Evolutionary conservation across 805 yeast genomes (phyloP), one percentile per base, ranked within the genome.

Genomic region (Ogataea trehalophila): DNA sequence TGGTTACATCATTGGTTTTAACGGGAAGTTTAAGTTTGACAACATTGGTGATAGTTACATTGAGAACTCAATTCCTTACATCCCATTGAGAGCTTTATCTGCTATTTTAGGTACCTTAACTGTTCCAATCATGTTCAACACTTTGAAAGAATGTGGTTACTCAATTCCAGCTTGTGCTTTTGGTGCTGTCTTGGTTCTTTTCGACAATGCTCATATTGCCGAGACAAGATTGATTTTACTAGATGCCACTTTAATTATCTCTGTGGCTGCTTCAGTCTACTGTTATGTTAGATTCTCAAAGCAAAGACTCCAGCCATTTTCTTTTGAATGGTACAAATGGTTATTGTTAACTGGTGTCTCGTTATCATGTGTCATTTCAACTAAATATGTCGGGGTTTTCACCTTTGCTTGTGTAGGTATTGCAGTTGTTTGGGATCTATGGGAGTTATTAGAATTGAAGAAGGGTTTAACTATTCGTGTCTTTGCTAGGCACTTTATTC

Each of bases 371-470:
- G 97, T 94, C 33, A 92, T 94, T 50, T 86, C 96, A 40, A 94
- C 97, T 48, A 94, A 94, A 65, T 91, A 94, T 67, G 97, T 94
- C 39, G 99, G 99, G 67, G 85, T 86, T 8, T 85, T 94, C 73
- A 90, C 98, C 0, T 94, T 85, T 66, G 75, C 83, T 42, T 80
- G 95, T 44, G 80, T 94, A 55, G 99, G 99, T 33, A 67, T 80
- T 48, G 96, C 95, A 39, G 97, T 94, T 7, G 59, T 78, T 6
- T 76, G 81, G 61, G 98, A 94, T 61, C 73, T 94, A 59, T 94
- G 99, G 99, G 76, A 79, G 52, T 71, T 91, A 57, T 73, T 94
- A 43, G 96, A 92, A 63, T 69, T 80, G 56, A 75, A 76, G 52
- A 75, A 77, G 33, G 92, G 94, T 1, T 73, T 85, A 50, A 68